Evolutionary conservation across 139 green algal genomes (phyloP).

Genomic region (Pycnococcus provasolii): DNA sequence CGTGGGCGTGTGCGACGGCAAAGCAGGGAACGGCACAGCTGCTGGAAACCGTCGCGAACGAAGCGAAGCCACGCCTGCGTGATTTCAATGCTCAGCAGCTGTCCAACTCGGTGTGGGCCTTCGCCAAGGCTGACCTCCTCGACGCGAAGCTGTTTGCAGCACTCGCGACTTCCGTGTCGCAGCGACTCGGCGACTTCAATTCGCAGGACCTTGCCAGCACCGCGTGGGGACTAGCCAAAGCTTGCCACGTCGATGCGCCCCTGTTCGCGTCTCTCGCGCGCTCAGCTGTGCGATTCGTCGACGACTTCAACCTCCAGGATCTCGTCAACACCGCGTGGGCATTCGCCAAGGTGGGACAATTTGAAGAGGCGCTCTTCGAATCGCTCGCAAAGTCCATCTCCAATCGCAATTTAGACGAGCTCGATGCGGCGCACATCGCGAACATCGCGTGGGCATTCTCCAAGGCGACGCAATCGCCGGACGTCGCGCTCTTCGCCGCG

Average conservation of each 20-base stretch:
- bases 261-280: slow-evolving; percentile 14
- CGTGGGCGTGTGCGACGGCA: slow-evolving; percentile 23
- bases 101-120: slow-evolving; percentile 20
- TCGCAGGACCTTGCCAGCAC: slow-evolving; percentile 25
- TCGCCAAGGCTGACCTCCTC: slow-evolving; percentile 20
- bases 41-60: background rate
- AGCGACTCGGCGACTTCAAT: slow-evolving; percentile 18
- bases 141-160: slow-evolving; percentile 18
- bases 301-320: slow-evolving; percentile 27
- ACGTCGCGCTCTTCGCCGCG: slow-evolving; percentile 10
- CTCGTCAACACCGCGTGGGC: slow-evolving; percentile 22
- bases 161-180: slow-evolving; percentile 3
- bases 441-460: slow-evolving; percentile 29
- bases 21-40: slow-evolving; percentile 16
- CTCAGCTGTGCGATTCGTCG: background rate
- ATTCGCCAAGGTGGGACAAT: slow-evolving; percentile 27
- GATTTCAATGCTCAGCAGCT: slow-evolving; percentile 18
- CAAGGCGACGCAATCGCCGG: slow-evolving; percentile 6
- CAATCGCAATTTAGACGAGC: slow-evolving; percentile 4
- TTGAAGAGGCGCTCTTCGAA: slow-evolving; percentile 15
- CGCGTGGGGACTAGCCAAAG: slow-evolving; percentile 23
- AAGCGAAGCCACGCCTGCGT: background rate
- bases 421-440: slow-evolving; percentile 21
- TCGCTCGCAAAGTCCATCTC: background rate
- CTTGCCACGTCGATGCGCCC: slow-evolving; percentile 15